A percentile compares a stretch with the other conserved stretches of the same genome.
Evolutionary conservation across 2,329 filamentous ascomycete species (phyloP).

Genomic region (Cladosporium sp.): DNA sequence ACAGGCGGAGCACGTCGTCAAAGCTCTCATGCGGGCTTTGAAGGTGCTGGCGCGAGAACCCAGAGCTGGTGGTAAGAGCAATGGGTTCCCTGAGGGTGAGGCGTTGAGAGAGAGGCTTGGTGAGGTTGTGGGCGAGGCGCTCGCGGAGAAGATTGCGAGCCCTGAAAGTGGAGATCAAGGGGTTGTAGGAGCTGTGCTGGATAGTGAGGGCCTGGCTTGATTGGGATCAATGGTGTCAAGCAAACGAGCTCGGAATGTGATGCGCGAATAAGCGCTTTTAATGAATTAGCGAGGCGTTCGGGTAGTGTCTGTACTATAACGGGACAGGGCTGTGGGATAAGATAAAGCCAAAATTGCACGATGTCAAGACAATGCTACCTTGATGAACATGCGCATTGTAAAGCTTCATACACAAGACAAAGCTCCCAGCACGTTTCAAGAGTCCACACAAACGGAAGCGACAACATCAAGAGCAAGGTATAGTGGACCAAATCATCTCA

Average conservation of each 20-base stretch:
- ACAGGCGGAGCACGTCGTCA: conserved; percentile 62
- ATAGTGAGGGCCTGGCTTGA: conserved; percentile 3
- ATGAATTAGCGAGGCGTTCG: conserved; percentile 19
- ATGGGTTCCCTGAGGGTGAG: conserved; percentile 44
- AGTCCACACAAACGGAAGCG: not conserved
- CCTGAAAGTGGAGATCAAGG: not conserved
- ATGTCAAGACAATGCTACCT: not conserved
- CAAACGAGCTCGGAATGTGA: not conserved
- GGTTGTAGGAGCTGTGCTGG: conserved; percentile 13
- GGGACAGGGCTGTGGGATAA: not conserved
- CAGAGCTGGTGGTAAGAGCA: conserved; percentile 28
- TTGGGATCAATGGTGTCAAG: not conserved
- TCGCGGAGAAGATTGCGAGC: conserved; percentile 40
- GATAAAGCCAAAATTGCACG: not conserved
- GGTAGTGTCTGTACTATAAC: conserved; percentile 2
- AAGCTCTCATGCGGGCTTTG: conserved; percentile 58
- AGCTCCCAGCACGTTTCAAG: not conserved
- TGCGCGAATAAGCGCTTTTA: not conserved
- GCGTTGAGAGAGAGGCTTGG: conserved; percentile 42
- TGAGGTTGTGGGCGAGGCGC: conserved; percentile 47
- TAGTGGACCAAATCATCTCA: not conserved
- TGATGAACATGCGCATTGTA: not conserved
- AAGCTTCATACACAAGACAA: not conserved
- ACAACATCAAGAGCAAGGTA: not conserved
- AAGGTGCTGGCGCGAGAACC: conserved; percentile 53